phyloP scores from a whole-genome alignment of 2,329 filamentous ascomycete genomes.

The Colletotrichum siamense region DNA sequence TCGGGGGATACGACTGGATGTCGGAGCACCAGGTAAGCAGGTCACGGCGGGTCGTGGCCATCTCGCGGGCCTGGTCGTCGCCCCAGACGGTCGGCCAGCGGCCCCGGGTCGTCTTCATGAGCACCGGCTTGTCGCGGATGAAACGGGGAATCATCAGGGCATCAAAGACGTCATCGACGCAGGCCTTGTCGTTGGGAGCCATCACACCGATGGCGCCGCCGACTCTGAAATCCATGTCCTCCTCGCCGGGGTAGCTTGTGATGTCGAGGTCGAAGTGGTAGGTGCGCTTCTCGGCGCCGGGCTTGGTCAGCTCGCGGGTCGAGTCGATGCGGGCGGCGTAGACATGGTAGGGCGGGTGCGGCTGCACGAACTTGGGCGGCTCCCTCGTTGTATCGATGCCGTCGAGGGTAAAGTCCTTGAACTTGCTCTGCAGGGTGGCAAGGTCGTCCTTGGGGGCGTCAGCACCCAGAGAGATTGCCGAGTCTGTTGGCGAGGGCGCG shows the following conservation, averaged over 20 bases:
- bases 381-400: constrained; percentile 66
- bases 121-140: constrained; percentile 82
- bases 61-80: constrained; percentile 80
- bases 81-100: constrained; percentile 99
- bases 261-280: constrained; percentile 98
- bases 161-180: constrained; percentile 86
- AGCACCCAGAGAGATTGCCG: constrained; percentile 49
- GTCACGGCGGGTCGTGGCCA: constrained; percentile 90
- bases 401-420: constrained; percentile 39
- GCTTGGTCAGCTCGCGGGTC: constrained; percentile 83
- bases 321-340: constrained; percentile 88
- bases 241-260: constrained; percentile 89
- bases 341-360: constrained; percentile 91
- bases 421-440: constrained; percentile 19
- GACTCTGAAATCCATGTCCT: constrained; percentile 90
- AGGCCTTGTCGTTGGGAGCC: constrained; percentile 78
- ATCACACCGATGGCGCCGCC: constrained; percentile 94
- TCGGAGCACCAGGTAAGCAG: constrained; percentile 96
- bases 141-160: constrained; percentile 80
- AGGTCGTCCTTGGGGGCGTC: constrained; percentile 41
- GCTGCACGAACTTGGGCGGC: constrained; percentile 89
- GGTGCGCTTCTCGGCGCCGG: constrained; percentile 93
- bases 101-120: constrained; percentile 79
- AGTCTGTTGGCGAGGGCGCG: constrained; percentile 52
- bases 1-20: constrained; percentile 90